Evolutionary conservation across 495 filamentous ascomycete species (phyloP), one percentile per base, ranked within the genome.

Genomic region (Xylaria intraflava): DNA sequence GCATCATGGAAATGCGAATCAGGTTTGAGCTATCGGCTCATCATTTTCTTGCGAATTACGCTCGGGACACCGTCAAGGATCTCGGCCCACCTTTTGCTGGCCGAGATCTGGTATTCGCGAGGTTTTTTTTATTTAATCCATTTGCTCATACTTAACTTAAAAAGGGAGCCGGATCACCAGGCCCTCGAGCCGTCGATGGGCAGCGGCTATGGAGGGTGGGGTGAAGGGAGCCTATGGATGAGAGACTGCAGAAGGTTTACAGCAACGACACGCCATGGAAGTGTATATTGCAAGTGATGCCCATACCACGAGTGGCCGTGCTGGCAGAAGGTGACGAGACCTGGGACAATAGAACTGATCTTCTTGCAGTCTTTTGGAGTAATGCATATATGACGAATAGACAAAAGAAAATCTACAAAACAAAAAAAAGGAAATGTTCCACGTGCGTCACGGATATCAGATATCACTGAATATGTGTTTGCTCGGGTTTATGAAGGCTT

Each of bases 111-210:
- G 61, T 67, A 64, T 49, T 44, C 51, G 35, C 29, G 52, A 49
- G 58, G 63, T 59, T 61, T 59, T 67, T n/a, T 68, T 71, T 65
- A 61, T 64, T 67, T 72, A 74, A 72, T 74, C 65, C 63, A 59
- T 70, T 63, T 61, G 43, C 46, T 51, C 47, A 50, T 59, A 51
- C 56, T 58, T 60, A 51, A 46, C 36, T 58, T 47, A 24, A 39
- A 43, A 50, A 40, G 45, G 39, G 30, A 51, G 30, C 47, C 38
- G 29, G 22, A 43, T 36, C 36, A 49, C 52, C 12, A 40, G 38
- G 44, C 52, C 27, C 20, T 55, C 52, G 36, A 40, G 42, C 16
- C 44, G 36, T 62, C 49, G 43, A 57, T 57, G 62, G 58, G 61
- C 51, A 55, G 60, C 54, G 57, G 46, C 36, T 42, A 54, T 43